These are phyloP conservation scores for Hortaea sp. DNA, from an alignment of 2,329 filamentous ascomycete species.

Conservation along the genomic window DNA sequence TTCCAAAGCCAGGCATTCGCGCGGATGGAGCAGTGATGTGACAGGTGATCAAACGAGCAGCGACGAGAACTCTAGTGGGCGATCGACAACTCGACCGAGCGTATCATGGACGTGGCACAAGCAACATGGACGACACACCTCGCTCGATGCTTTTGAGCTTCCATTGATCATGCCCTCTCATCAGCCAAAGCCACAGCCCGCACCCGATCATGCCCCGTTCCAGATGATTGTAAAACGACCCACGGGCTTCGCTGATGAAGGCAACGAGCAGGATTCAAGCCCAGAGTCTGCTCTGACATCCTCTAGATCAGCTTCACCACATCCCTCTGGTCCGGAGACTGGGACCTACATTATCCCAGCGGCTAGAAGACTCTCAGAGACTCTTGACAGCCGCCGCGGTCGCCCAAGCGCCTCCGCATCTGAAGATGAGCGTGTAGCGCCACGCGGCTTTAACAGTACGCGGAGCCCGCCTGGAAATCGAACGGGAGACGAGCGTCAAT, in stretches of 20 bases:
- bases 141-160: slow-evolving; percentile 5
- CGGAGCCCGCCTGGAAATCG: background rate
- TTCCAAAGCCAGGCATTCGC: slow-evolving; percentile 13
- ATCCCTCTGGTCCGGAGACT: background rate
- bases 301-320: slow-evolving; percentile 1
- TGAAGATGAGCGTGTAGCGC: background rate
- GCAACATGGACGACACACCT: slow-evolving; percentile 5
- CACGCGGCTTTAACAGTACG: background rate
- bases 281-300: slow-evolving; percentile 6
- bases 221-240: slow-evolving; percentile 12
- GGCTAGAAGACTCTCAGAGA: background rate
- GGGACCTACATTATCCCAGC: background rate
- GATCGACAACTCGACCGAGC: background rate
- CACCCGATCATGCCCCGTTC: slow-evolving; percentile 3
- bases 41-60: slow-evolving; percentile 25
- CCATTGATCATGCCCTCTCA: background rate
- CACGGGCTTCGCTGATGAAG: slow-evolving; percentile 8
- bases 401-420: background rate
- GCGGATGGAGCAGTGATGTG: slow-evolving; percentile 25
- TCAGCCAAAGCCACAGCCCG: background rate
- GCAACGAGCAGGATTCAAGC: slow-evolving; percentile 4
- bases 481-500: slow-evolving; percentile 4
- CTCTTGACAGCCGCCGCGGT: background rate
- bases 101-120: slow-evolving; percentile 8
- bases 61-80: slow-evolving; percentile 12